Base-by-base conservation (phyloP, 2,329 filamentous ascomycete genomes). In the Arthrobotrys megalospora region DNA sequence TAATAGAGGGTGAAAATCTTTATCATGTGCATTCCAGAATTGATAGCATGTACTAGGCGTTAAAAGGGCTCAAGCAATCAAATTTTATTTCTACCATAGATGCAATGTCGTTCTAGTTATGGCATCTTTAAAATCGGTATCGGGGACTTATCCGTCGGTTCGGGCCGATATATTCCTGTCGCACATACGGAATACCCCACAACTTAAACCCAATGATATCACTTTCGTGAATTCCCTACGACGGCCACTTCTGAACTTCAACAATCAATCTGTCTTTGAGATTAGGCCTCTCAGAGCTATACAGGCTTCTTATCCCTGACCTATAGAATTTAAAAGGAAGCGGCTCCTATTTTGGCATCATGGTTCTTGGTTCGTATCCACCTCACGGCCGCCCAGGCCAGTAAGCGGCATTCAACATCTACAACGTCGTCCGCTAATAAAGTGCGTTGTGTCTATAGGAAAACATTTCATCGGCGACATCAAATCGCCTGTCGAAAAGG, bases 1-100 rank as follows among this genome's bases (percentile, higher is more conserved):
- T 79, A 96, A 96, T 84, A 90, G 91, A 86, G 93, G 93, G 62
- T 77, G 52, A 60, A 50, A 34, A 19, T 41, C 47, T 16, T 6
- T 62, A 48, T 36, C 21, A 63, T 38, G 21, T 16, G 12, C 12
- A 45, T 45, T 45, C 12, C 2, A 36, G 6, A 36, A 14, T 43
- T 11, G 6, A 1, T 55, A 52, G 65, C 72, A 77, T 77, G 60
- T 60, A 77, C 28, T 11, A 41, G 73, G 73, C 73, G 73, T 77
- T 77, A 45, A 38, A 28, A 41, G 47, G 48, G 38, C 63, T 52
- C 21, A 50, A 43, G 24, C 28, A 75, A 66, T 55, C n/a, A 55
- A 47, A 58, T 6, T 10, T 32, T 47, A 2, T 24, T 10, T 19
- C 14, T 55, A n/a, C 34, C 2, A 4, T 24, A 10, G 10, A 7